Base-by-base conservation (phyloP, 2,329 filamentous ascomycete genomes). In the Beauveria sp. region DNA sequence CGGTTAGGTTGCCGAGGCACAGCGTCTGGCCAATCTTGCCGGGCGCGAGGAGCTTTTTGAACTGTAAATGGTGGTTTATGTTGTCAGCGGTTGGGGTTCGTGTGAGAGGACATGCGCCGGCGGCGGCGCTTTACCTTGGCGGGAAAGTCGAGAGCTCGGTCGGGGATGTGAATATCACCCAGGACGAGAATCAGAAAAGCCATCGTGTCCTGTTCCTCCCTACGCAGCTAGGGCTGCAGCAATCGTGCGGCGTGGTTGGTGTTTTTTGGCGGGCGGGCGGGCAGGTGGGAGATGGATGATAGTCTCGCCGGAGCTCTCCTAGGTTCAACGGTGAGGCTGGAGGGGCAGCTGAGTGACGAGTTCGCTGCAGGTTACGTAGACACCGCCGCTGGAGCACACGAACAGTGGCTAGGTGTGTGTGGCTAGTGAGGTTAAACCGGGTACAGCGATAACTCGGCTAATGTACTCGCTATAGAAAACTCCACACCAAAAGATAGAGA, bases 161-260 rank as follows among this genome's bases (percentile, higher is more conserved):
- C 92, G 69, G 92, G 92, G 77, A 96, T 96, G 79, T 96, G 92
- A 60, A 96, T 85, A 79, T 96, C 92, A 74, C 91, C 91, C 69
- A 96, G 91, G 72, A 95, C 91, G 73, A 96, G 85, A 72, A 96
- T 92, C 68, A 96, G 83, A 77, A 93, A 91, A 66, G 91, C 91
- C 80, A 93, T 91, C 81, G 86, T 53, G 45, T 43, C 18, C 42
- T 8, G 28, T 49, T 38, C 42, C 42, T 61, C 59, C 49, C 49
- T 88, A 69, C 62, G 61, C 42, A 53, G 57, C 50, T 51, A 24
- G 34, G 14, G 26, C 38, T 42, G 54, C 49, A 46, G 20, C 9
- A 50, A 42, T 54, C 50, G 28, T 28, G 28, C 65, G 65, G 64
- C 58, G 52, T 67, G 64, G 65, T 66, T 38, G 65, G 55, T 42